Percentiles rank a stretch among this genome's conserved stretches.
Conservation (phyloP, 345 rosid genomes). For the Erysimum cheiranthoides region DNA sequence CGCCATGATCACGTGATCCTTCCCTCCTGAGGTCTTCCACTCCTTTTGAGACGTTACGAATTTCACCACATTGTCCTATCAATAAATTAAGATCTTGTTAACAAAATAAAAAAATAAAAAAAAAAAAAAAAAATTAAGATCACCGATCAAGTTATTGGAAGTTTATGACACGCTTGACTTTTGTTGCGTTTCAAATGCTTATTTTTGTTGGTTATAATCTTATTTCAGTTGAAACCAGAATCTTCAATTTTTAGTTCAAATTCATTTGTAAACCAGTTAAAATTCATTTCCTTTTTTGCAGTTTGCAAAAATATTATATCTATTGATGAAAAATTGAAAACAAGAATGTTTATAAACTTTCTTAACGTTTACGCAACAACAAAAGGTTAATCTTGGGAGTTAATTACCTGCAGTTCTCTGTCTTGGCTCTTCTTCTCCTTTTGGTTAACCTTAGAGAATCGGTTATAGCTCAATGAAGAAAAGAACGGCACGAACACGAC, state of each 20-base stretch:
- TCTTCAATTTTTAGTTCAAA: no score
- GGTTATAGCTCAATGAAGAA: constrained; percentile 85
- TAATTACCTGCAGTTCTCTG: constrained; percentile 50
- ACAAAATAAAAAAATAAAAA: no score
- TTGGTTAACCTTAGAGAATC: constrained; percentile 67
- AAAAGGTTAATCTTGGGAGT: not conserved
- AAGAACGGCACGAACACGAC: constrained; percentile 84
- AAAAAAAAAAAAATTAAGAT: no score
- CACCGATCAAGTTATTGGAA: not conserved
- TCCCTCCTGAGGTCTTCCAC: constrained; percentile 84
- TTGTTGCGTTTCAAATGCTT: not conserved
- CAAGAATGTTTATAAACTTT: no score
- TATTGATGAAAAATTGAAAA: no score
- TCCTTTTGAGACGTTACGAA: constrained; percentile 63
- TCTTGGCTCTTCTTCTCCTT: constrained; percentile 67
- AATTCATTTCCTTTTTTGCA: no score
- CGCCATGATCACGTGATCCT: constrained; percentile 79
- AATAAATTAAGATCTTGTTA: not conserved
- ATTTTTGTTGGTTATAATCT: no score
- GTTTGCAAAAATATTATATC: no score
- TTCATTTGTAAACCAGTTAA: no score
- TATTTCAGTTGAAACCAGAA: no score
- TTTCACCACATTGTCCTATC: constrained; percentile 69
- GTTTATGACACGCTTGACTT: not conserved
- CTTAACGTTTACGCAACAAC: constrained; percentile 6